These are phyloP conservation scores for Exophiala bonariae DNA, from an alignment of 2,329 filamentous ascomycete species.

Conservation along the genomic window DNA sequence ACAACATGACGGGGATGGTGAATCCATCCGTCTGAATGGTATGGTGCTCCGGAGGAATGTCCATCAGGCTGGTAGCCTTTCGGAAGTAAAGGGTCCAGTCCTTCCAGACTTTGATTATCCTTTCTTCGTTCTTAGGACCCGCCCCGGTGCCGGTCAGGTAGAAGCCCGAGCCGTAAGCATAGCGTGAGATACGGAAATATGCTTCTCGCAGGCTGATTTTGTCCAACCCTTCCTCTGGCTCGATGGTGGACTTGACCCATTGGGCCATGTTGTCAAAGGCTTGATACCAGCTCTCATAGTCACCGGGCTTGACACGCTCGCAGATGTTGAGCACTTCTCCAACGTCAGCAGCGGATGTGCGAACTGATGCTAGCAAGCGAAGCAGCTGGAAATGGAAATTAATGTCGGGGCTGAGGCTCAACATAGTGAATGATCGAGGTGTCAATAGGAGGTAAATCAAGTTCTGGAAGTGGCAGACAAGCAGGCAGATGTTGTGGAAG, in stretches of 20 bases:
- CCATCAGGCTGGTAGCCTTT: constrained; percentile 5
- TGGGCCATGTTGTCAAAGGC: constrained; percentile 2
- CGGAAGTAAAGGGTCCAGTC: neutral
- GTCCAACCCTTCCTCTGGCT: neutral
- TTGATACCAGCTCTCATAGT: constrained; percentile 14
- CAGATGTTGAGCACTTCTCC: neutral
- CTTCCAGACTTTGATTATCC: neutral
- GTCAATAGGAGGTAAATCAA: too few relatives aligned
- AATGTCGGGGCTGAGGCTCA: neutral
- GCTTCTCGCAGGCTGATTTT: constrained; percentile 4
- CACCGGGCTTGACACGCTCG: constrained; percentile 11
- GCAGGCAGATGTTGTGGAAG: too few relatives aligned
- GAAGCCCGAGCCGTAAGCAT: constrained; percentile 18
- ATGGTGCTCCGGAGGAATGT: constrained; percentile 13
- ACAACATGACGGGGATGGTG: constrained; percentile 14
- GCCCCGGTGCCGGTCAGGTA: constrained; percentile 11
- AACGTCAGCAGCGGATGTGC: neutral
- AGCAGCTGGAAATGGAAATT: neutral
- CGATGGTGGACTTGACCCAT: neutral
- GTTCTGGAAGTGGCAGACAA: too few relatives aligned
- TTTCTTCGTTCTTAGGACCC: constrained; percentile 5
- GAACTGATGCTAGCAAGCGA: neutral
- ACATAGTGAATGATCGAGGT: too few relatives aligned
- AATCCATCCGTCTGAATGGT: constrained; percentile 5
- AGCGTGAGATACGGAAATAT: constrained; percentile 20